A percentile compares a stretch with the other conserved stretches of the same genome.
phyloP scores from a whole-genome alignment of 192 early-diverging fungal species.

The Backusella psychrophila region DNA sequence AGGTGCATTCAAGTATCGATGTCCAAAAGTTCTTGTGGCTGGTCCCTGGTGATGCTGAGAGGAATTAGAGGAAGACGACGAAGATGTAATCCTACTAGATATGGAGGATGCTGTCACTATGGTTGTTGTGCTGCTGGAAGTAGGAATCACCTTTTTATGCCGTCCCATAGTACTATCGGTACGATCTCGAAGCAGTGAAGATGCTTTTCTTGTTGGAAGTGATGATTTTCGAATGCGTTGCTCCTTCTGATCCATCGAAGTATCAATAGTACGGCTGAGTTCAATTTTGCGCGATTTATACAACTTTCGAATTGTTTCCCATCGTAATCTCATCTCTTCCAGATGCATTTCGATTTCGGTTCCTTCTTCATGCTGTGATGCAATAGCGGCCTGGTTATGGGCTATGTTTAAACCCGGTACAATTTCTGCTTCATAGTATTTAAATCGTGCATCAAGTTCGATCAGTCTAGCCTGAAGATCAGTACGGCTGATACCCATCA shows the following conservation, averaged over 20 bases:
- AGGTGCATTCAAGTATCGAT: constrained; percentile 2
- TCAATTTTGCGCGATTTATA: constrained; percentile 5
- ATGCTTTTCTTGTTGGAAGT: constrained; percentile 24
- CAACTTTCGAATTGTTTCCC: neutral
- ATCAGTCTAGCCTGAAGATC: constrained; percentile 38
- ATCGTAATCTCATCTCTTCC: constrained; percentile 6
- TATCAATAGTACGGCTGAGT: constrained; percentile 6
- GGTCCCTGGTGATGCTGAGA: neutral
- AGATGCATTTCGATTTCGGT: constrained; percentile 1
- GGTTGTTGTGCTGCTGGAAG: constrained; percentile 4
- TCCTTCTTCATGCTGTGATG: neutral
- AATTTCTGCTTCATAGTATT: constrained; percentile 30
- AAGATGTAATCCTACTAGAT: neutral
- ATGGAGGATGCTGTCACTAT: neutral
- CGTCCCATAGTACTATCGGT: neutral
- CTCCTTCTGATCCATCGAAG: constrained; percentile 3
- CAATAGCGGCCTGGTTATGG: neutral
- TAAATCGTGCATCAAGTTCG: constrained; percentile 39
- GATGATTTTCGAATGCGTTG: constrained; percentile 24
- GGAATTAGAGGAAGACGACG: neutral
- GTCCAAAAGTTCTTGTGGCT: neutral
- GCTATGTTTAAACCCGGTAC: constrained; percentile 1
- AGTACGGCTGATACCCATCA: constrained; percentile 16
- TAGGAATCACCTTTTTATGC: neutral
- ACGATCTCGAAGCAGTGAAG: constrained; percentile 15